Evolutionary conservation across 2,329 filamentous ascomycete species (phyloP).

Genomic region (Thermoascus crustaceus): DNA sequence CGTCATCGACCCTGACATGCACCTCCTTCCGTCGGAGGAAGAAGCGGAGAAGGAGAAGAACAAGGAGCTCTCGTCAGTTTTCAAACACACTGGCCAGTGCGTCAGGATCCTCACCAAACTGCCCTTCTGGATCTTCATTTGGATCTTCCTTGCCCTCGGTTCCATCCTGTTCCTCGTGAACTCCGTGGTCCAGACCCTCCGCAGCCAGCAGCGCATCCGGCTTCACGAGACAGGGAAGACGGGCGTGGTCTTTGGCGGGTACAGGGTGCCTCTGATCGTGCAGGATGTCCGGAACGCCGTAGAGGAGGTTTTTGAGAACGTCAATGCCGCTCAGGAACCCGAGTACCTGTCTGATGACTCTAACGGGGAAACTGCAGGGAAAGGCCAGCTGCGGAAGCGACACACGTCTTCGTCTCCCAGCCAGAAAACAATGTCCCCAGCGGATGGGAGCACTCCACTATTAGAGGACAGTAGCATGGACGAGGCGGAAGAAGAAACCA

Average conservation of each 20-base stretch:
- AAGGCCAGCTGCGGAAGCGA: constrained; percentile 3
- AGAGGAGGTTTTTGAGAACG: constrained; percentile 67
- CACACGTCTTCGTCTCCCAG: constrained; percentile 11
- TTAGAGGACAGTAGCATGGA: constrained; percentile 19
- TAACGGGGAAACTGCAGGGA: constrained; percentile 41
- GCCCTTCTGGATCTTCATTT: constrained; percentile 57
- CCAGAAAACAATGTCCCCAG: constrained; percentile 5
- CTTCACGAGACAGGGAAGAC: constrained; percentile 65
- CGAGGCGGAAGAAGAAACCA: constrained; percentile 1
- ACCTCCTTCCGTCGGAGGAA: constrained; percentile 21
- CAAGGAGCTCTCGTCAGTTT: constrained; percentile 13
- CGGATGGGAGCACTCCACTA: constrained; percentile 8
- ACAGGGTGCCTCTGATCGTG: constrained; percentile 67
- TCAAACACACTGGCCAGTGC: constrained; percentile 27
- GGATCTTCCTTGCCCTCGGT: constrained; percentile 66
- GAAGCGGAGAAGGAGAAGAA: constrained; percentile 13
- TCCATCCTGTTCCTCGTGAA: constrained; percentile 65
- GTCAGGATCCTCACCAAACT: constrained; percentile 43
- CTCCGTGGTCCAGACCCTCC: constrained; percentile 65
- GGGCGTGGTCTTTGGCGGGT: constrained; percentile 59
- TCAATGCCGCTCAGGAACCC: constrained; percentile 60
- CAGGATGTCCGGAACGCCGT: constrained; percentile 67
- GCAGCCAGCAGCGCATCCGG: constrained; percentile 65
- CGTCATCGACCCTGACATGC: constrained; percentile 53
- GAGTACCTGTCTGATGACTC: constrained; percentile 61